phyloP scores from a whole-genome alignment of 2,329 filamentous ascomycete species.

The Monosporascus sp. region DNA sequence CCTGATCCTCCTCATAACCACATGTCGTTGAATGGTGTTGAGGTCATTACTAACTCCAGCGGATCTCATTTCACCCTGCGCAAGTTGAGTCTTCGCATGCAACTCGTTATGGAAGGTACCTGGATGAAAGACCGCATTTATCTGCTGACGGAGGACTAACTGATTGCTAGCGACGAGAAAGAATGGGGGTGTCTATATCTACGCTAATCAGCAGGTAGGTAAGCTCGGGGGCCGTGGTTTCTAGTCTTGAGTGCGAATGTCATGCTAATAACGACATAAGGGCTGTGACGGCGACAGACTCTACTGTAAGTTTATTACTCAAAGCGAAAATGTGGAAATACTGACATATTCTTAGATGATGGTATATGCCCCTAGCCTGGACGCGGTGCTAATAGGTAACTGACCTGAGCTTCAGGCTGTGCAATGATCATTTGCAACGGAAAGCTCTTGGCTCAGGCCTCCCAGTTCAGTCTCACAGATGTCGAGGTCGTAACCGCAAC shows the following conservation, averaged over 20 bases:
- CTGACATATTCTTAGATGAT: constrained; percentile 23
- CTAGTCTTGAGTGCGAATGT: too few species aligned
- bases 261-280: constrained; percentile 12
- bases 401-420: constrained; percentile 34
- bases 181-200: constrained; percentile 37
- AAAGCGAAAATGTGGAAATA: neutral
- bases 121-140: constrained; percentile 21
- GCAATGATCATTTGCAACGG: constrained; percentile 60
- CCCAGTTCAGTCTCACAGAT: constrained; percentile 60
- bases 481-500: constrained; percentile 64
- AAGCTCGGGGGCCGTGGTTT: neutral
- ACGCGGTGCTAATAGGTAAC: neutral
- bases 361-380: neutral
- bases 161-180: neutral
- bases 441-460: constrained; percentile 58
- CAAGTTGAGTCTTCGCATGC: constrained; percentile 60
- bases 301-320: constrained; percentile 18
- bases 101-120: constrained; percentile 63
- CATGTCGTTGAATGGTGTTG: constrained; percentile 56
- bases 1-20: constrained; percentile 34
- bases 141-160: neutral
- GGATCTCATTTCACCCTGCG: constrained; percentile 57
- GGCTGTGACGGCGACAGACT: constrained; percentile 55
- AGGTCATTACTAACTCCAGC: constrained; percentile 66
- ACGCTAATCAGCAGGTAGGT: constrained; percentile 51